phyloP scores from a whole-genome alignment of 495 filamentous ascomycete species.

The Trichoderma orchidacearum region DNA sequence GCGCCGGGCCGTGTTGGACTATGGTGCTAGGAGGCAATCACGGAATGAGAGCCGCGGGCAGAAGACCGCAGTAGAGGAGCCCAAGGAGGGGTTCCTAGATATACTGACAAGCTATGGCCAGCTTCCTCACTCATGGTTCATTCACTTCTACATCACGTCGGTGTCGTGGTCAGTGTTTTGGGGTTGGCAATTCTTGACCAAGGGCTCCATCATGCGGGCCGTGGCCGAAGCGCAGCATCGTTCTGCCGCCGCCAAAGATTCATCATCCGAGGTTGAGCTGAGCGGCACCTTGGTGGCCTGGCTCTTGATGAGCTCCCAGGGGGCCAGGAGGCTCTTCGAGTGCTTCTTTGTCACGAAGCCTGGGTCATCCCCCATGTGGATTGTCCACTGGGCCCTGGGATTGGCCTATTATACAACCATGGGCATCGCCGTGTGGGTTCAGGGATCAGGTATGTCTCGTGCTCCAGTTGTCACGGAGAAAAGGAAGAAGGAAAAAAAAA shows the following conservation, averaged over 20 bases:
- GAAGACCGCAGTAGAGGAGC: not conserved
- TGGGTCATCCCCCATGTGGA: conserved; percentile 61
- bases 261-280: conserved; percentile 35
- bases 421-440: conserved; percentile 70
- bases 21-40: conserved; percentile 25
- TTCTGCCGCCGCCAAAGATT: conserved; percentile 7
- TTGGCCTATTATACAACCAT: conserved; percentile 61
- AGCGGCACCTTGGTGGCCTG: conserved; percentile 56
- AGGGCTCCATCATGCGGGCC: conserved; percentile 35
- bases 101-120: conserved; percentile 19
- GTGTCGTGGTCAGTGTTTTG: conserved; percentile 63
- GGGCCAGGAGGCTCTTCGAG: conserved; percentile 60
- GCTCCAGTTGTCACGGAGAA: too few species aligned
- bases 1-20: conserved; percentile 27
- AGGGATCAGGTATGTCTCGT: conserved; percentile 52
- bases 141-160: conserved; percentile 71
- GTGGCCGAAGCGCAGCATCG: conserved; percentile 21
- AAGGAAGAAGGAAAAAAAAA: too few species aligned
- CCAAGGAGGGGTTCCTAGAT: conserved; percentile 9
- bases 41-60: conserved; percentile 1
- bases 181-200: conserved; percentile 47
- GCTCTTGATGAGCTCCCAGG: conserved; percentile 62
- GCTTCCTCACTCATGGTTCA: conserved; percentile 82
- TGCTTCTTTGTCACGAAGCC: conserved; percentile 46
- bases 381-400: conserved; percentile 69